Percentiles rank a stretch among this genome's conserved stretches.
Conservation (phyloP, 2,329 filamentous ascomycete species). For the Arthrinium puccinioides region DNA sequence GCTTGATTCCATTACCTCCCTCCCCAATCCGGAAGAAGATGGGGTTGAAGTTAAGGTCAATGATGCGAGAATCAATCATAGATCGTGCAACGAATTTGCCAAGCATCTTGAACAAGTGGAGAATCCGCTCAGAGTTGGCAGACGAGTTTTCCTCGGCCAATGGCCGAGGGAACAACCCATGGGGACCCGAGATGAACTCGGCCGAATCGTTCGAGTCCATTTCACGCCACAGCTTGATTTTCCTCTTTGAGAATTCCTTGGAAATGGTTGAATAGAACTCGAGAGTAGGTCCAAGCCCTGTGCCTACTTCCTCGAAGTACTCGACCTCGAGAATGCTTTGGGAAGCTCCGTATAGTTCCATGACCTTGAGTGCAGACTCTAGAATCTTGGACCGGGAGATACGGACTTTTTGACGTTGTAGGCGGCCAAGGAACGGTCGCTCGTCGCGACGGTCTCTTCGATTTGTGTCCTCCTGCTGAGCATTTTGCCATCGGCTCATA, state of each 20-base stretch:
- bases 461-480: slow-evolving; percentile 73
- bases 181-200: slow-evolving; percentile 78
- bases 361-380: slow-evolving; percentile 95
- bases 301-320: slow-evolving; percentile 98
- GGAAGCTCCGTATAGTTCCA: slow-evolving; percentile 96
- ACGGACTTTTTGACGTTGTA: slow-evolving; percentile 95
- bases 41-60: slow-evolving; percentile 94
- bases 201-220: slow-evolving; percentile 65
- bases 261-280: slow-evolving; percentile 98
- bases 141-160: slow-evolving; percentile 73
- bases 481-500: slow-evolving; percentile 95
- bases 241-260: slow-evolving; percentile 95
- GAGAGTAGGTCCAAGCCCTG: slow-evolving; percentile 86
- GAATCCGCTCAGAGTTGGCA: slow-evolving; percentile 78
- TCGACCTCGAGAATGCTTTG: slow-evolving; percentile 95
- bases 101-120: slow-evolving; percentile 85
- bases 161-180: slow-evolving; percentile 85
- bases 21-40: slow-evolving; percentile 95
- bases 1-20: slow-evolving; percentile 57
- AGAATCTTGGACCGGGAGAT: slow-evolving; percentile 92
- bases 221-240: slow-evolving; percentile 93
- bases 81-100: slow-evolving; percentile 96
- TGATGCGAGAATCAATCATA: slow-evolving; percentile 97
- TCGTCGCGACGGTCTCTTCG: slow-evolving; percentile 83
- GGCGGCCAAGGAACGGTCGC: slow-evolving; percentile 78